phyloP scores from a whole-genome alignment of 169 alveolate species.

The Cryptosporidium sp. region DNA sequence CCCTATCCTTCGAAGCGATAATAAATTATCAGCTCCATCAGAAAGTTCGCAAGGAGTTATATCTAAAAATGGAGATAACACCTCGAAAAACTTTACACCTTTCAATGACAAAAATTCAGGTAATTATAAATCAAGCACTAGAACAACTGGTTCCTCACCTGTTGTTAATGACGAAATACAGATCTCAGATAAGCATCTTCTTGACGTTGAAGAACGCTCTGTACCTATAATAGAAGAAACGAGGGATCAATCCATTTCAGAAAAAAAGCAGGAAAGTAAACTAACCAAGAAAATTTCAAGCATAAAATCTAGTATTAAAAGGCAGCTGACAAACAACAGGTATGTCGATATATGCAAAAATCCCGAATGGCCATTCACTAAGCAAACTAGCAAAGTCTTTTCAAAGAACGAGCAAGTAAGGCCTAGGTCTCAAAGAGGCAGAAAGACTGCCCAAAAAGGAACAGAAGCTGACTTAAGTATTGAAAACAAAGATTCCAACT shows the following conservation, averaged over 20 bases:
- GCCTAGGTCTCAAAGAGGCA: neutral
- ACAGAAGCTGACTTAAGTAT: neutral
- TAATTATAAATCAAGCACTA: neutral
- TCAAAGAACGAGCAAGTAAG: conserved; percentile 22
- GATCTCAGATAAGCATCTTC: neutral
- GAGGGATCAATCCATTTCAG: neutral
- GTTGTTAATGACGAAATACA: neutral
- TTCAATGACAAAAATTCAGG: conserved; percentile 16
- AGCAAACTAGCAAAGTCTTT: conserved; percentile 20
- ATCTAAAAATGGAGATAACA: neutral
- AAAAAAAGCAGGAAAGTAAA: neutral
- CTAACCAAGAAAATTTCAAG: neutral
- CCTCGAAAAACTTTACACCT: neutral
- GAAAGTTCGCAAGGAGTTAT: neutral
- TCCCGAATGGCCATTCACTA: conserved; percentile 71
- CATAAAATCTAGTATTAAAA: conserved; percentile 29
- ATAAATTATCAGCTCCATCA: neutral
- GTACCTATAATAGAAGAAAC: neutral
- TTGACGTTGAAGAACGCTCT: neutral
- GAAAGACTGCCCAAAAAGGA: neutral
- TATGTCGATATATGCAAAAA: conserved; percentile 68
- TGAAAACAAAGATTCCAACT: conserved; percentile 5
- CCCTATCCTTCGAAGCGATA: neutral
- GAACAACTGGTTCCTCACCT: neutral
- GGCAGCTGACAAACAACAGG: conserved; percentile 60